Evolutionary conservation across 2,329 filamentous ascomycete genomes (phyloP), one percentile per base, ranked within the genome.

Genomic region (Pezicula rhizophila): DNA sequence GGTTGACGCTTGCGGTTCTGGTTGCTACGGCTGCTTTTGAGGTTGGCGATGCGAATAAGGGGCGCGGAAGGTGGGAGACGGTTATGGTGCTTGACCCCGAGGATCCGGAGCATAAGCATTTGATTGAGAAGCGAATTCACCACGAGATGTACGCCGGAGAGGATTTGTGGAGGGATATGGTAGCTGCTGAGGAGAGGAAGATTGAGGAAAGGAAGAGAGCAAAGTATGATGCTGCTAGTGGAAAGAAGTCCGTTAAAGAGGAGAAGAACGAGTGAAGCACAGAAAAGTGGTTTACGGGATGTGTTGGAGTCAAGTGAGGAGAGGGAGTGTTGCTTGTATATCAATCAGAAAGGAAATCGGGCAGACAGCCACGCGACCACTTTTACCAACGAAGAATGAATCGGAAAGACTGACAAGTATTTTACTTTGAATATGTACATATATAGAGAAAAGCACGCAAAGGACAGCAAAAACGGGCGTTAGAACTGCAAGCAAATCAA

Each of bases 151-250:
- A 95, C 67, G 78, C 84, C 65, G 88, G 89, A 40, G 88, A 95
- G 72, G 91, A 97, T 68, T 77, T 96, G 61, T 99, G 93, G 93
- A 93, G 82, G 75, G 85, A 92, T 61, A 92, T 92, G 87, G 85
- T 92, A 44, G 87, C 80, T 52, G 82, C 87, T 17, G 87, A 91
- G 72, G 87, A 92, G 73, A 75, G 76, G 53, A 69, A 74, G 45
- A 69, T 78, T 12, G 74, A 75, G 52, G 73, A 73, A 3, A 54
- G 60, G 15, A 59, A 63, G 48, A 44, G 48, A 18, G 55, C 57
- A 18, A 40, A 18, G 14, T 14, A 40, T 5, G 38, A 20, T 17
- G 17, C 15, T 40, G 14, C 10, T 18, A 8, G 6, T 12, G 28
- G 28, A 12, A 31, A 31, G 28, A 31, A 31, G 8, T 2, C 8